Evolutionary conservation across 805 yeast genomes (phyloP), one percentile per base, ranked within the genome.

Genomic region (Wickerhamomyces sydowiorum): DNA sequence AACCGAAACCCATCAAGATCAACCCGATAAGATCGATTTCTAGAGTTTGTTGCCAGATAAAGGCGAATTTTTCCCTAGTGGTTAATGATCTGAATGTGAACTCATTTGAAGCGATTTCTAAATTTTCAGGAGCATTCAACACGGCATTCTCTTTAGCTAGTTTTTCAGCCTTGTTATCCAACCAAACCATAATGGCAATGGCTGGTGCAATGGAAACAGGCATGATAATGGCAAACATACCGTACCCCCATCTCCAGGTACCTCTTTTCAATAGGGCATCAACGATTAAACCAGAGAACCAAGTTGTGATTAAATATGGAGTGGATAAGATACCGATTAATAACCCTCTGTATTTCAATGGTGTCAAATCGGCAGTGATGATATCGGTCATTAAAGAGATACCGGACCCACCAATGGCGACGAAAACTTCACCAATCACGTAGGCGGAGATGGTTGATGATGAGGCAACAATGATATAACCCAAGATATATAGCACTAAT

Each of bases 201-300:
- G 61, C 61, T 29, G 70, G 70, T 13, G 51, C 21, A 22, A 58
- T 37, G 10, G 63, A 65, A 29, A 60, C 60, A 3, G 76, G 75
- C 44, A 64, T 57, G 15, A 72, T 61, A 20, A 72, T 62, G 15
- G 71, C 65, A 59, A 72, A 73, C 53, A 70, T 61, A 37, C 74
- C 75, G 48, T 65, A 70, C 25, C 75, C 78, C 71, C 73, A 67
- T 52, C 75, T 62, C 79, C 80, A 74, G 19, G 64, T 61, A 21
- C 45, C 41, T n/a, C 46, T 46, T 10, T 28, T 9, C 10, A 57
- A 51, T 22, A 69, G 52, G 24, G 56, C 55, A 5, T 47, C 46
- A 7, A 52, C 66, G 46, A 65, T 64, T 12, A 54, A 57, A 41
- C 73, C 73, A 10, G 67, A 44, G 44, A 64, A 51, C 70, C 70